Base-by-base conservation (phyloP, 345 rosid genomes). In the Gossypium ekmanianum region DNA sequence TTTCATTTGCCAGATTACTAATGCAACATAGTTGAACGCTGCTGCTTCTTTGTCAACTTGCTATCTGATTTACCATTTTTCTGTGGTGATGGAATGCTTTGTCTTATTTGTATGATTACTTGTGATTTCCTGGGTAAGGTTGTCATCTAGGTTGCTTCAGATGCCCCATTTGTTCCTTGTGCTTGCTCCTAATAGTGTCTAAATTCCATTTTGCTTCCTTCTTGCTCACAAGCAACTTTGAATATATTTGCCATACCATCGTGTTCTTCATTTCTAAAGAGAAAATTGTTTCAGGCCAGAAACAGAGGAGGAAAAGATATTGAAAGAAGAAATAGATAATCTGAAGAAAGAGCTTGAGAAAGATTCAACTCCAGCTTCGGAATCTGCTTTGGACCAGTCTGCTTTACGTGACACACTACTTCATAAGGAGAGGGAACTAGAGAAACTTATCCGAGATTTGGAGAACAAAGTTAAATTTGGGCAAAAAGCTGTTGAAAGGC, bases 391-490 rank as follows among this genome's bases (percentile, higher is more conserved):
- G 48, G 76, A 86, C 59, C 80, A 82, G 13, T 65, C 85, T 39
- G 73, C 70, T 54, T 34, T 86, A 74, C 79, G 65, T 3, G 88
- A 85, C 50, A 77, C 63, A 48, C 79, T 96, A 79, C 55, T 77
- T 44, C 77, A 79, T 48, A 96, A 87, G 84, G 98, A 96, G 76
- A 88, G 80, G 72, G 87, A 90, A 62, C 82, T 96, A 71, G 97
- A 90, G 72, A 68, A 54, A 29, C 78, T 96, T 72, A 83, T 72
- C 72, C 89, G 72, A 72, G 94, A 92, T 78, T 76, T 91, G 81
- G 97, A 96, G 77, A 87, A 87, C 83, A 93, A 90, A 83, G 83
- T 89, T 78, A 89, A 91, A 78, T 91, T 90, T 85, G 88, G 97
- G 70, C 92, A 81, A 76, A 91, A 82, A 89, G 88, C 88, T 39